Conservation (phyloP, 495 filamentous ascomycete species). For the Aspergillus saccharolyticus region DNA sequence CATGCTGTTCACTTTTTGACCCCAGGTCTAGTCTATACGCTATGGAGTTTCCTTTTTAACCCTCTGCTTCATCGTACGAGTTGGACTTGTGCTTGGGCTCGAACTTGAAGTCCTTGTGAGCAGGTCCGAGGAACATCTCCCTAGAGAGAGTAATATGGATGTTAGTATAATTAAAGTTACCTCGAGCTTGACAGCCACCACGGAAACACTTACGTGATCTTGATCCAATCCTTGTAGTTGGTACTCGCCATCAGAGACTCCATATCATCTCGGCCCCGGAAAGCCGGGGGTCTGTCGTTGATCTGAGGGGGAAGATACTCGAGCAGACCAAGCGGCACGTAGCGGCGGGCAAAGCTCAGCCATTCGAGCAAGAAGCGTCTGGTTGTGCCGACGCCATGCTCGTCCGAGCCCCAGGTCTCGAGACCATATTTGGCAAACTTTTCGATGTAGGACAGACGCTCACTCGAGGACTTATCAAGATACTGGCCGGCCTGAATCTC, state of each 20-base stretch:
- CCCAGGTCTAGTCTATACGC: slow-evolving; percentile 11
- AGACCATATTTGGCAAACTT: slow-evolving; percentile 87
- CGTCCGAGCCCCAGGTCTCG: slow-evolving; percentile 91
- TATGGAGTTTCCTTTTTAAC: slow-evolving; percentile 36
- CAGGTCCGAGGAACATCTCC: slow-evolving; percentile 95
- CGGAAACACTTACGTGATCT: slow-evolving; percentile 71
- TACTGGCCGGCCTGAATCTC: slow-evolving; percentile 91
- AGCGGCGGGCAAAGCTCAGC: slow-evolving; percentile 85
- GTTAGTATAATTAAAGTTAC: background rate
- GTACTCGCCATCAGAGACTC: slow-evolving; percentile 85
- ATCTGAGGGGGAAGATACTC: slow-evolving; percentile 81
- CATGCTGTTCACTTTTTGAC: slow-evolving; percentile 3
- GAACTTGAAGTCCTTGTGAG: slow-evolving; percentile 85
- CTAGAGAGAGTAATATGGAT: slow-evolving; percentile 46
- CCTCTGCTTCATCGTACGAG: slow-evolving; percentile 64
- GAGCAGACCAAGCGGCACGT: slow-evolving; percentile 83
- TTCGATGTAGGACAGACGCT: slow-evolving; percentile 79
- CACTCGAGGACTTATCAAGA: slow-evolving; percentile 84
- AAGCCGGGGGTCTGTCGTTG: slow-evolving; percentile 82
- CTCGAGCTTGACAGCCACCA: background rate
- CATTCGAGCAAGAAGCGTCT: slow-evolving; percentile 90
- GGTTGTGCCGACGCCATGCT: slow-evolving; percentile 84
- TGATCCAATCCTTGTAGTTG: slow-evolving; percentile 96
- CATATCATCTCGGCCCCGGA: slow-evolving; percentile 76
- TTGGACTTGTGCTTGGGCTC: slow-evolving; percentile 98